Base-by-base conservation (phyloP, 257 asterid species). In the Gardenia jasminoides region DNA sequence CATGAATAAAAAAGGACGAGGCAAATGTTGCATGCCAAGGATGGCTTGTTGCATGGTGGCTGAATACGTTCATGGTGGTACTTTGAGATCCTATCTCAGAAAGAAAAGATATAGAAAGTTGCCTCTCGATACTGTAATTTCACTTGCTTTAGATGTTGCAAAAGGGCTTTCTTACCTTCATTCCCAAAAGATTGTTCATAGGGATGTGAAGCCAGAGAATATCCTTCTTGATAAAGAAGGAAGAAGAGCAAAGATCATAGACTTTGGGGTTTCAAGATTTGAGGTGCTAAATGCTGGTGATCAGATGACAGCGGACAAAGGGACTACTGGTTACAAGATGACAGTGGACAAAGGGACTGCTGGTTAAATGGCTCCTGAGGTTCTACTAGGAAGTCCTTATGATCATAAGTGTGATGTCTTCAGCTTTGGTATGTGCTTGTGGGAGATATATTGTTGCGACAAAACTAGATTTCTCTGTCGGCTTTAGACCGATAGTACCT, bases 361-460 rank as follows among this genome's bases (percentile, higher is more conserved):
- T 0, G 79, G 76, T 8, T 84, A 81, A 66, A 84, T 84, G 85
- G 85, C 87, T 68, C 83, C 85, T 2, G 83, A 79, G 81, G 87
- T 84, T 28, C 43, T 56, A 3, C 6, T 0, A 0, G 66, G 62
- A 11, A 11, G 28, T 1, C 61, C 41, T 11, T 80, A 82, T 46
- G 44, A 82, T 26, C 88, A 80, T 31, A 82, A 82, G 52, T 85
- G 86, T 48, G 86, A 85, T 1, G 80, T 85, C 1, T 85, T 72
- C 59, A 80, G 85, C 56, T 85, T 80, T 30, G 86, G 83, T 1
- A 85, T 85, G 7, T 85, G 85, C 48, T 39, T 85, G 12, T 85
- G 83, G 83, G 86, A 85, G 36, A 78, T 85, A 11, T 75, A 67
- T 30, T 36, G 79, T 17, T 80, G 72, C 13, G 33, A 65, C 7